Evolutionary conservation across 371 early-diverging fungal species (phyloP), one percentile per base, ranked within the genome.

Genomic region (Smittium mucronatum): DNA sequence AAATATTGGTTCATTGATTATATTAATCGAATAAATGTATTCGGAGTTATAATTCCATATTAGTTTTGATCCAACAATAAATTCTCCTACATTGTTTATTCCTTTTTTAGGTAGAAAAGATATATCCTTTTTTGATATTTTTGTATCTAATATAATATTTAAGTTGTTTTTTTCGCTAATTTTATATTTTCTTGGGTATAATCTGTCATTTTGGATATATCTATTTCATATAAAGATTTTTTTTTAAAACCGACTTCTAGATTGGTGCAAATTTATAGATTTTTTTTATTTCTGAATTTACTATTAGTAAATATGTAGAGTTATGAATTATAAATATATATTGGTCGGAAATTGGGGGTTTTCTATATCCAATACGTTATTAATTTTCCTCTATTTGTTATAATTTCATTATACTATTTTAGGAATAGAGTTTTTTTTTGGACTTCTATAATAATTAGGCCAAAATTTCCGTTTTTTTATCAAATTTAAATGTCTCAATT

Each of bases 401-500:
- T 47, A 11, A 47, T 5, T 11, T 47, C 47, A 11, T 11, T 11
- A 47, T 47, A 47, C 65, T 34, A 65, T 65, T 65, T 65, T 32
- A 34, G 8, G 34, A 65, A 65, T 2, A 65, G 2, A 25, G 65
- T n/a, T 34, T 65, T 65, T 36, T 17, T 32, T 33, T 65, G 65
- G 34, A n/a, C 1, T 31, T 65, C 34, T 17, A 65, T n/a, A 33
- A 2, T n/a, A 2, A 33, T 2, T 33, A 65, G 34, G 2, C 65
- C 65, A 2, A n/a, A 65, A 5, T 34, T 34, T 2, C 65, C 65
- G n/a, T 34, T 34, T 11, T 33, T n/a, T 33, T 33, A 32, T 32
- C 34, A 2, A 65, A 25, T 65, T 65, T 34, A 28, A 65, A 11
- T 28, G n/a, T 65, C 2, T 65, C n/a, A 33, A 65, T 65, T n/a